Conservation (phyloP, 768 basidiomycete species). For the Hygrocybe punicea region DNA sequence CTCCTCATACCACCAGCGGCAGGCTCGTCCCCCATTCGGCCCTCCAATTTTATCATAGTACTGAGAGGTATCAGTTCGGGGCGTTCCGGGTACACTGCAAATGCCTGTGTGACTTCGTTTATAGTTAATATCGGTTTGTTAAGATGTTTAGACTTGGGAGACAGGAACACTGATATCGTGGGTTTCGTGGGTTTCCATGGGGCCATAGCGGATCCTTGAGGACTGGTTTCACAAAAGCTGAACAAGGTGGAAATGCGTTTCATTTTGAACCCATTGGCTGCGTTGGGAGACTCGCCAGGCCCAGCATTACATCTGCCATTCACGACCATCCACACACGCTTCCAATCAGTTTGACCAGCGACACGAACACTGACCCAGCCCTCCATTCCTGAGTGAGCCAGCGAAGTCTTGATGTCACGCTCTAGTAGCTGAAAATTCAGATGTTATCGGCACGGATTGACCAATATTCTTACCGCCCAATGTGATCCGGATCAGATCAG, state of each 20-base stretch:
- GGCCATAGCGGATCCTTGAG: conserved; percentile 23
- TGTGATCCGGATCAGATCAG: conserved; percentile 84
- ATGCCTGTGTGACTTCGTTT: conserved; percentile 72
- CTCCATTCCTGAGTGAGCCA: conserved; percentile 73
- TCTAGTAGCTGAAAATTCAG: conserved; percentile 27
- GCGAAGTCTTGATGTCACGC: conserved; percentile 55
- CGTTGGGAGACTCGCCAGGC: conserved; percentile 11
- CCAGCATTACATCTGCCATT: conserved; percentile 44
- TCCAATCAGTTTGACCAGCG: conserved; percentile 95
- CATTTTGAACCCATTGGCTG: conserved; percentile 30
- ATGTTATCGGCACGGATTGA: not conserved
- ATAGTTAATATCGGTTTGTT: conserved; percentile 71
- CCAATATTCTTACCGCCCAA: conserved; percentile 37
- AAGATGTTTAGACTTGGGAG: conserved; percentile 68
- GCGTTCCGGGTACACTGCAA: conserved; percentile 95
- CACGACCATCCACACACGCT: conserved; percentile 81
- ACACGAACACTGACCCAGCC: conserved; percentile 89
- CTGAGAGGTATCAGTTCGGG: conserved; percentile 85
- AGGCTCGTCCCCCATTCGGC: conserved; percentile 74
- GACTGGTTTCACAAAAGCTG: conserved; percentile 42
- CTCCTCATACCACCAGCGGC: conserved; percentile 57
- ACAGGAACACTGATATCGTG: conserved; percentile 55
- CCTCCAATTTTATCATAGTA: conserved; percentile 90
- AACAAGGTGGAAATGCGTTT: conserved; percentile 73
- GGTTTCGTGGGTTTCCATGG: conserved; percentile 38